Base-by-base conservation (phyloP, 371 early-diverging fungal species). In the Batrachochytrium dendrobatidis region DNA sequence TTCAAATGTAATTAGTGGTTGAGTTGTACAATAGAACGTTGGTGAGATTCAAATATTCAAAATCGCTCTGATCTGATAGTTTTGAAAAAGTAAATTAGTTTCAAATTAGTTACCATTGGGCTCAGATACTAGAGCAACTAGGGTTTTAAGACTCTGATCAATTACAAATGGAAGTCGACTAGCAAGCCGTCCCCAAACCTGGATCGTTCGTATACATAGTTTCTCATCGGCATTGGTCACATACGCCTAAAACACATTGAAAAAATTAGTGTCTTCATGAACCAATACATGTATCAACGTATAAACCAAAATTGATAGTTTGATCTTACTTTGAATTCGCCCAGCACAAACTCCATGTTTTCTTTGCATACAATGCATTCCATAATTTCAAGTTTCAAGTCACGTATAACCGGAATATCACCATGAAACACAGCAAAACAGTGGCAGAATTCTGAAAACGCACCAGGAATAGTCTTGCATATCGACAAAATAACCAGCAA, bases 351-450 rank as follows among this genome's bases (percentile, higher is more conserved):
- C 25, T 71, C 72, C 22, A 82, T 81, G 69, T 85, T 87, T 39
- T 65, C 63, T 58, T 83, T 82, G 1, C 73, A 76, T 1, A 81
- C 88, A 24, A 92, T 72, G 26, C 76, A 66, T 5, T 85, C 86
- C 63, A 95, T 60, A 25, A 95, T 90, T 28, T 90, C 87, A 52
- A 96, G 71, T 68, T 95, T 94, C 50, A 87, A 68, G 56, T 87
- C 80, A 34, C 90, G 84, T 52, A 91, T 81, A 66, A 83, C 85
- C 10, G 75, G 76, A 18, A 89, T 82, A 55, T 95, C 96, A 3
- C 83, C 76, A 0, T 87, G 81, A 35, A 85, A 85, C 8, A 91
- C 82, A 67, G 84, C 91, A 66, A 95, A 95, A 61, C 82, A 82
- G 35, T 83, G 84, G 22, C 87, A 62, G 59, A 83, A 81, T 8